Percentiles rank a stretch among this genome's conserved stretches.
These are phyloP conservation scores for Wallemia mellicola DNA, from an alignment of 1,284 basidiomycete species.

Conservation along the genomic window DNA sequence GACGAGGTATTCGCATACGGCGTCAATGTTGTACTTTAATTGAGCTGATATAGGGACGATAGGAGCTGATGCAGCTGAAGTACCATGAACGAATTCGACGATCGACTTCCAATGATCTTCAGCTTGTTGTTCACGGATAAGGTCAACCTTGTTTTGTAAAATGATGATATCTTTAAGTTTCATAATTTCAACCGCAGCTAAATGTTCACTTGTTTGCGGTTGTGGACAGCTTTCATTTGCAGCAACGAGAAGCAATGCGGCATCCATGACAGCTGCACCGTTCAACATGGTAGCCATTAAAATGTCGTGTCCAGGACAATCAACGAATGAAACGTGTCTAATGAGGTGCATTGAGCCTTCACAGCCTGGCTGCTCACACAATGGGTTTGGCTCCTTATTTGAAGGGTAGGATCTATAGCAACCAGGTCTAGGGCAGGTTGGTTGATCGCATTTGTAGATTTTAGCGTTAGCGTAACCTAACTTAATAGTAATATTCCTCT, in stretches of 20 bases:
- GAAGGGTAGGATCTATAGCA: constrained; percentile 83
- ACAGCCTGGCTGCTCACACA: constrained; percentile 78
- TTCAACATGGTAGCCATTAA: constrained; percentile 99
- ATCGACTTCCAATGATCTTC: constrained; percentile 83
- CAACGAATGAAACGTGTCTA: constrained; percentile 83
- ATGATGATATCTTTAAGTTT: constrained; percentile 95
- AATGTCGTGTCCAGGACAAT: constrained; percentile 22
- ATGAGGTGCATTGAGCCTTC: constrained; percentile 65
- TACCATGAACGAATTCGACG: constrained; percentile 71
- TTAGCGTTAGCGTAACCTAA: constrained; percentile 94
- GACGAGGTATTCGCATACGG: constrained; percentile 97
- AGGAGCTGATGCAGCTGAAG: constrained; percentile 81
- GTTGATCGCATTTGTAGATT: constrained; percentile 93
- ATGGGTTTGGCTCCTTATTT: constrained; percentile 73
- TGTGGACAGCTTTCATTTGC: constrained; percentile 97
- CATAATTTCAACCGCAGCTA: constrained; percentile 98
- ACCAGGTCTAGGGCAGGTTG: constrained; percentile 66
- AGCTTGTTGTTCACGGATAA: constrained; percentile 72
- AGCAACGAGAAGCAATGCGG: constrained; percentile 73
- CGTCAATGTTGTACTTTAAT: constrained; percentile 96
- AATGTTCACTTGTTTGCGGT: constrained; percentile 91
- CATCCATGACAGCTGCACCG: constrained; percentile 97
- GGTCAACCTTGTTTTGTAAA: constrained; percentile 85
- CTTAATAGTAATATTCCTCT: constrained; percentile 97
- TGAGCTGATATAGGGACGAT: constrained; percentile 97